Conservation (phyloP, 805 yeast genomes). For the Yarrowia sp. region DNA sequence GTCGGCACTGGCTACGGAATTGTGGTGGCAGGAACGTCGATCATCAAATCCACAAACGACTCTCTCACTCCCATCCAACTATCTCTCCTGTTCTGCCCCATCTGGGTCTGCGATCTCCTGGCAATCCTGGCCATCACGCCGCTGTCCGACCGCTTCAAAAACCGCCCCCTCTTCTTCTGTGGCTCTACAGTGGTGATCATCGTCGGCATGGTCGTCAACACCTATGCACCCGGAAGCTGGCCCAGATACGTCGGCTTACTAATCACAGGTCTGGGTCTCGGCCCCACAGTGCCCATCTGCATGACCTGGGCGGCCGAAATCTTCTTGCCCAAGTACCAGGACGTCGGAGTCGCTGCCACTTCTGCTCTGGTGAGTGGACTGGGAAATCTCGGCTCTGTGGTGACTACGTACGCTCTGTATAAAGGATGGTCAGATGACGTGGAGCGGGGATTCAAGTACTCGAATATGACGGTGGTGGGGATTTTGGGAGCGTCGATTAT, state of each 20-base stretch:
- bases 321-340: slow-evolving; percentile 74
- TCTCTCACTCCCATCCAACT: slow-evolving; percentile 67
- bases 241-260: slow-evolving; percentile 78
- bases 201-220: slow-evolving; percentile 74
- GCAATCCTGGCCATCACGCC: slow-evolving; percentile 81
- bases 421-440: slow-evolving; percentile 86
- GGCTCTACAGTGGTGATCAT: slow-evolving; percentile 71
- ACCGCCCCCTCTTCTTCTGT: slow-evolving; percentile 68
- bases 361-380: slow-evolving; percentile 85
- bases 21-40: slow-evolving; percentile 83
- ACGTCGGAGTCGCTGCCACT: slow-evolving; percentile 82
- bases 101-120: slow-evolving; percentile 84
- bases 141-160: slow-evolving; percentile 70
- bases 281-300: slow-evolving; percentile 88
- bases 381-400: slow-evolving; percentile 86
- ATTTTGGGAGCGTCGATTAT: slow-evolving; percentile 78
- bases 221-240: slow-evolving; percentile 79
- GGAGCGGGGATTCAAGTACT: slow-evolving; percentile 64
- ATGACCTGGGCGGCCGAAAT: slow-evolving; percentile 86
- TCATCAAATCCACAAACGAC: slow-evolving; percentile 71
- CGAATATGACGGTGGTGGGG: slow-evolving; percentile 83
- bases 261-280: slow-evolving; percentile 85
- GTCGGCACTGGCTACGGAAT: slow-evolving; percentile 91
- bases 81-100: slow-evolving; percentile 83
- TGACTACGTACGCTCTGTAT: slow-evolving; percentile 84